Evolutionary conservation across 768 basidiomycete species (phyloP).

Genomic region (Rubroboletus pulcherrimus): DNA sequence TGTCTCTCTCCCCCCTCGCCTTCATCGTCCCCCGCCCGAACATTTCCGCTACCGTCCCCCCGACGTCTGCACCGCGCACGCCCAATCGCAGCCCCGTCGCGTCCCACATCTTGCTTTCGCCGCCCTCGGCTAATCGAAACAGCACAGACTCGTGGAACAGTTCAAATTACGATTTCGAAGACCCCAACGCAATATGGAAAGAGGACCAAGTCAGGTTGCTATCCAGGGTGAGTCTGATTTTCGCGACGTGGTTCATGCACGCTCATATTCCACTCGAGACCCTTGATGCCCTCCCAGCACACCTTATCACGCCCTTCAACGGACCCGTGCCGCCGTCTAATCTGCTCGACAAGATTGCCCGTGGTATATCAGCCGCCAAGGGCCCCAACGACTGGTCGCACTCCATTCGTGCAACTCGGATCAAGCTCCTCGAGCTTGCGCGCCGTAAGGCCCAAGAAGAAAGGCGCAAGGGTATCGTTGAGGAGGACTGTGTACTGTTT

Average conservation of each 20-base stretch:
- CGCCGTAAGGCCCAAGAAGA: conserved; percentile 57
- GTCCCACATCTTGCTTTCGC: conserved; percentile 49
- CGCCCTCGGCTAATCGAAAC: conserved; percentile 44
- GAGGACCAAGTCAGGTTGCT: conserved; percentile 68
- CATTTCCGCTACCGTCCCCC: conserved; percentile 21
- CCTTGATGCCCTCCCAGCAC: conserved; percentile 75
- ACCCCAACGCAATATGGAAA: conserved; percentile 69
- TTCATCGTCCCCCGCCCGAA: conserved; percentile 61
- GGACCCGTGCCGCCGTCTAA: conserved; percentile 82
- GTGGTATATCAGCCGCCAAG: conserved; percentile 70
- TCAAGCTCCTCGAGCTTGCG: conserved; percentile 78
- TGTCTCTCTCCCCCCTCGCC: conserved; percentile 51
- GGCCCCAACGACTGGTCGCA: conserved; percentile 80
- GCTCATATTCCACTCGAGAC: conserved; percentile 40
- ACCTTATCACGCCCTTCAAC: conserved; percentile 84
- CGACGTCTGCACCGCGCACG: conserved; percentile 51
- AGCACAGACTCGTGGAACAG: conserved; percentile 86
- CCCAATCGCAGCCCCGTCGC: conserved; percentile 55
- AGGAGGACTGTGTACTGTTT: conserved; percentile 41
- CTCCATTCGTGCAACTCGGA: conserved; percentile 74
- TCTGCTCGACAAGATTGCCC: conserved; percentile 82
- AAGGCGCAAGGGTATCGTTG: conserved; percentile 39
- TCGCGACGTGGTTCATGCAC: background rate
- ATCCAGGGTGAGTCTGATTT: conserved; percentile 47
- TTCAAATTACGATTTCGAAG: conserved; percentile 62